Percentiles rank a stretch among this genome's conserved stretches.
Conservation (phyloP, 345 rosid species). For the Arabis hirsuta region DNA sequence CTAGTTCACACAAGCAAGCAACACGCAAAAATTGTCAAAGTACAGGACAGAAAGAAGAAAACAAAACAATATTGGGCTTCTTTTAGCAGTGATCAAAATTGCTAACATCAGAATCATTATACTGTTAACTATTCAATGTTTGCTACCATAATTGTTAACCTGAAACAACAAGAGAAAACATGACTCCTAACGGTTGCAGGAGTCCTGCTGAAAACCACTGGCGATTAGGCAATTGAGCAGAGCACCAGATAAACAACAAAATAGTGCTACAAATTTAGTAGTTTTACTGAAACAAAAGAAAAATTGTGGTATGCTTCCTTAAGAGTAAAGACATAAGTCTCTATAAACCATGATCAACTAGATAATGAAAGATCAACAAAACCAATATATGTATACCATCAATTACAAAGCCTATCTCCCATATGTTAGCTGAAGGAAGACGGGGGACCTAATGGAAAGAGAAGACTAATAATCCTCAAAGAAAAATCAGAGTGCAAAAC, state of each 20-base stretch:
- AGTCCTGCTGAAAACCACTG: conserved; percentile 18
- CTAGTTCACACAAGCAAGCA: neutral
- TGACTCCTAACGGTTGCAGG: conserved; percentile 13
- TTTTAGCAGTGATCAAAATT: neutral
- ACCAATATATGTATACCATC: conserved; percentile 28
- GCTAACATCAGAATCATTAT: neutral
- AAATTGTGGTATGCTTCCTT: neutral
- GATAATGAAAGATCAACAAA: neutral
- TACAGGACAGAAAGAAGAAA: neutral
- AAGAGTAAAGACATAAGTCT: neutral
- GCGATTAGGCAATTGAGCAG: conserved; percentile 6
- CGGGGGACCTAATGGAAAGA: conserved; percentile 12
- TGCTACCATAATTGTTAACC: neutral
- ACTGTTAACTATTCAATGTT: neutral
- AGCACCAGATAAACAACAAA: conserved; percentile 23
- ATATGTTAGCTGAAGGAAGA: conserved; percentile 23
- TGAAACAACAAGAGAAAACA: conserved; percentile 7
- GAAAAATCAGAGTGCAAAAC: conserved; percentile 12
- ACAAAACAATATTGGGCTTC: neutral
- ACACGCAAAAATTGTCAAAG: neutral
- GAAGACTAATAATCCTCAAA: conserved; percentile 2
- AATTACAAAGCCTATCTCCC: conserved; percentile 22
- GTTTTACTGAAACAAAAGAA: conserved; percentile 2
- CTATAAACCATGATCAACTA: neutral
- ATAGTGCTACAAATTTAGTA: neutral